Evolutionary conservation across 2,329 filamentous ascomycete species (phyloP).

Genomic region (Penicillium sp.): DNA sequence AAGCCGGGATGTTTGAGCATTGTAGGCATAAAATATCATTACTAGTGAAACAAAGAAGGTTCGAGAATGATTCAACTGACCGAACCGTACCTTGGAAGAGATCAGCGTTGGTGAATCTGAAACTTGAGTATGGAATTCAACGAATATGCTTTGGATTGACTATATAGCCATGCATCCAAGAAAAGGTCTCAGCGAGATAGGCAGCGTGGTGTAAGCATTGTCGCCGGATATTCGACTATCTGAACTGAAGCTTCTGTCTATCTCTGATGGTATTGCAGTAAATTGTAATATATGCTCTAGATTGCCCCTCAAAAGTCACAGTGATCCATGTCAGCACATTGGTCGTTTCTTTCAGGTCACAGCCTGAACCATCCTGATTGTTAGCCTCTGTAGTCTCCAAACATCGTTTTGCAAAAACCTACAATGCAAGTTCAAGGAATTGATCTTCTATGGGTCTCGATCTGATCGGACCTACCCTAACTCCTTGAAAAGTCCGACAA

Average conservation of each 20-base stretch:
- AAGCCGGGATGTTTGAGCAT: not conserved
- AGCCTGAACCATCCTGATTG: not conserved
- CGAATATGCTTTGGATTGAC: too few species aligned
- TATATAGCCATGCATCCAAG: too few species aligned
- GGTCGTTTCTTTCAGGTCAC: not conserved
- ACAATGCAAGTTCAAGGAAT: not conserved
- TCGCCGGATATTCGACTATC: not conserved
- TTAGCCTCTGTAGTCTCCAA: too few species aligned
- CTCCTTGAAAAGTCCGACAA: not conserved
- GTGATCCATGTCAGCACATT: not conserved
- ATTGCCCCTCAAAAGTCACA: not conserved
- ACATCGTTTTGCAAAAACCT: not conserved
- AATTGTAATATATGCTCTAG: not conserved
- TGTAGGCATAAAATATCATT: too few species aligned
- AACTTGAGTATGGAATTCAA: too few species aligned
- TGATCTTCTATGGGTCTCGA: not conserved
- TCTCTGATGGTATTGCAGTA: not conserved
- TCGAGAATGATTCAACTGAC: not conserved
- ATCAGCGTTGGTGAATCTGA: too few species aligned
- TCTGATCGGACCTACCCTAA: not conserved
- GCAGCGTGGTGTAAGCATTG: not conserved
- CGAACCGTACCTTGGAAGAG: too few species aligned
- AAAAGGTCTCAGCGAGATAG: too few species aligned
- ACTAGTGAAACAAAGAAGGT: not conserved
- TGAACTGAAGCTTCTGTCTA: not conserved